Base-by-base conservation (phyloP, 208 protist genomes). In the Trypanosomatidae sp. region DNA sequence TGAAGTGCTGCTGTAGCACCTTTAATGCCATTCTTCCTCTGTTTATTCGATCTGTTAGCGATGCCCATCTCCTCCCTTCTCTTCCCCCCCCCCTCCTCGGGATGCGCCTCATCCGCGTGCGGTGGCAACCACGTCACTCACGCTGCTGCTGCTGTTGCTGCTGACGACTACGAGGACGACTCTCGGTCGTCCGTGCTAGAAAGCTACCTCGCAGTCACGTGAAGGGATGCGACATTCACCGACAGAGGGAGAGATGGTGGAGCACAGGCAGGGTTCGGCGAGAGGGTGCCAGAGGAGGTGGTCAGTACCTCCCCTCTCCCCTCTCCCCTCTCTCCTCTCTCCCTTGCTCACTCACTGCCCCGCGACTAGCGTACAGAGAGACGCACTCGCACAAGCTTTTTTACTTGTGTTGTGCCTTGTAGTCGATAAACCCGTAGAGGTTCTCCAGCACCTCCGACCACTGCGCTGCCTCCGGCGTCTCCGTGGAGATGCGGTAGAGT, bases 391-490 rank as follows among this genome's bases (percentile, higher is more conserved):
- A 66, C 22, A 66, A 12, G 7, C 36, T 49, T 10, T 43, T 46
- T 43, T 79, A 73, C 72, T 78, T 75, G 58, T 90, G 52, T 36
- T 81, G 65, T 17, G 58, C 66, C 71, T 93, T 95, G 81, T 95
- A 95, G 13, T 81, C 73, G 39, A 95, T 50, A 62, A 95, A 95
- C 19, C 84, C 91, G 5, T 50, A 71, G 36, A 95, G 73, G 70
- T 95, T 95, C 39, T 93, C 87, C 33, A 68, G 52, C 28, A 95
- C 76, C 73, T 95, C 91, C 3, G 64, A 66, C 88, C 88, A 92
- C 74, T 88, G 77, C 64, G 75, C 84, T 19, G 69, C 74, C 13
- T 90, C 86, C 13, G 83, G 69, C 8, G 85, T 67, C 44, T 83
- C 82, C 4, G 68, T 71, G 7, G 62, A 77, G 2, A 91, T 36